Conservation (phyloP, 805 yeast genomes). For the Candida nitratophila region DNA sequence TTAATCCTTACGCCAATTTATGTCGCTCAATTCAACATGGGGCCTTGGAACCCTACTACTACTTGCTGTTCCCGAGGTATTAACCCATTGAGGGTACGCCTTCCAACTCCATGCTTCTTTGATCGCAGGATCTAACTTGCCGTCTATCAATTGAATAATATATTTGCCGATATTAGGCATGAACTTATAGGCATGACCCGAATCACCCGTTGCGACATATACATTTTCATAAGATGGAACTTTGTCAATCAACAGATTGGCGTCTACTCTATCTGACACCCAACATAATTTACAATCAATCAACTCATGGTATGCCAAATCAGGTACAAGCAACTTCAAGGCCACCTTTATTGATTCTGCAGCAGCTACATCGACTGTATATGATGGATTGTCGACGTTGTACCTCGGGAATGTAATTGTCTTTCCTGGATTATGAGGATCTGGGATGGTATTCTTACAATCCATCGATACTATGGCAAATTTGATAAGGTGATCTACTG, state of each 20-base stretch:
- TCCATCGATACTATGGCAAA: slow-evolving; percentile 32
- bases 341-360: slow-evolving; percentile 9
- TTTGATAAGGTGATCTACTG: slow-evolving; percentile 28
- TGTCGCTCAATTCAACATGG: slow-evolving; percentile 8
- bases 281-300: slow-evolving; percentile 11
- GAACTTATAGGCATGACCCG: slow-evolving; percentile 37
- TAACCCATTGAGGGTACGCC: slow-evolving; percentile 9
- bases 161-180: slow-evolving; percentile 35
- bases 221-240: slow-evolving; percentile 23
- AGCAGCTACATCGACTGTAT: slow-evolving; percentile 25
- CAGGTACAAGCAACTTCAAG: slow-evolving; percentile 27
- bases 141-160: slow-evolving; percentile 22
- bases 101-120: slow-evolving; percentile 26
- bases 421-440: slow-evolving; percentile 16
- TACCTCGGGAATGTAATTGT: slow-evolving; percentile 27
- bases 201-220: slow-evolving; percentile 33
- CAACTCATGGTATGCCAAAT: slow-evolving; percentile 17
- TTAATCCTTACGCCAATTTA: background rate
- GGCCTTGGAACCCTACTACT: slow-evolving; percentile 8
- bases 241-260: slow-evolving; percentile 29
- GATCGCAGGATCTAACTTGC: slow-evolving; percentile 13
- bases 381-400: slow-evolving; percentile 18
- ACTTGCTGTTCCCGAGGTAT: background rate
- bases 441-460: slow-evolving; percentile 10
- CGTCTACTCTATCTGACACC: slow-evolving; percentile 26